Base-by-base conservation (phyloP, 2,329 filamentous ascomycete species). In the Aulographum hederae region DNA sequence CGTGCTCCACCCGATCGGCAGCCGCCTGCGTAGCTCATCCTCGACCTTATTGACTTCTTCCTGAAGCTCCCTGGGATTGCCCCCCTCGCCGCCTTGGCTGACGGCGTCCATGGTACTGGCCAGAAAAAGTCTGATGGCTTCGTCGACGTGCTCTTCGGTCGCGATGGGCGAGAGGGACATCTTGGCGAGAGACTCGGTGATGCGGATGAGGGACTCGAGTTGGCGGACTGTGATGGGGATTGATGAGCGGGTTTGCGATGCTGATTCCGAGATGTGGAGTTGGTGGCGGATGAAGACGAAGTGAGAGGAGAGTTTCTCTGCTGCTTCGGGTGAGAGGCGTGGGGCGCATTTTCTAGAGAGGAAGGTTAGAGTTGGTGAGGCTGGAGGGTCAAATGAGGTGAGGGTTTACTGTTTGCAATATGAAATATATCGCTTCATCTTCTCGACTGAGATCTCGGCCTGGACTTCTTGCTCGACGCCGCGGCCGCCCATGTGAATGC, bases 191-290 rank as follows among this genome's bases (percentile, higher is more conserved):
- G 89, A 84, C 52, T 98, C 89, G 3, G 85, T 91, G 47, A 98
- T 95, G 50, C 89, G 86, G 39, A 95, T 79, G 42, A 98, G 92
- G 45, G 86, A 86, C 56, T 98, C 89, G 4, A 98, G 70, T 52
- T 98, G 89, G 52, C 89, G 84, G 32, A 98, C 80, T 0, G 89
- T 98, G 53, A 98, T 98, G 32, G 89, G 89, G 45, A 98, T 95
- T 14, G 79, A 89, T 5, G 81, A 92, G 13, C 89, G 78, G 26
- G 78, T 68, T 52, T 94, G 92, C 39, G 85, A 78, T 46, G 92
- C 79, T 28, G 91, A 64, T 53, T 98, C 89, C 1, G 81, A 76
- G 16, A 81, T 77, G 52, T 93, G 86, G 5, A 98, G 84, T 57
- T 95, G 86, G 39, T 81, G 76, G 36, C 89, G 74, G 52, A 98